These are phyloP conservation scores for Fusarium nanum DNA, from an alignment of 2,329 filamentous ascomycete genomes.

Conservation along the genomic window DNA sequence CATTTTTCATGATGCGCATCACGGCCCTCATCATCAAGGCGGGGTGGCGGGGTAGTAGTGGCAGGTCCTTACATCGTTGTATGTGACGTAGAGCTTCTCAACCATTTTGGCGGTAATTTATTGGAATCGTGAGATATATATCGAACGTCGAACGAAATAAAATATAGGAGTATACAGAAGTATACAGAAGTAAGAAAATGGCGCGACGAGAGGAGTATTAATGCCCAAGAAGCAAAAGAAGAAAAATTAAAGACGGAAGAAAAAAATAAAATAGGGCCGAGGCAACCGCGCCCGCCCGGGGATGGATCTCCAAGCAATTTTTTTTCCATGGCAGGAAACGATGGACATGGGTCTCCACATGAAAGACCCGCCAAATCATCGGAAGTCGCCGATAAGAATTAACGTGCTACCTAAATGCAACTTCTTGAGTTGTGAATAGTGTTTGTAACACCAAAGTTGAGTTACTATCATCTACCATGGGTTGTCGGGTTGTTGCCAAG, in stretches of 20 bases:
- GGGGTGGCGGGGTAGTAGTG: slow-evolving; percentile 46
- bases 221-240: slow-evolving; percentile 29
- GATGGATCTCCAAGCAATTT: slow-evolving; percentile 42
- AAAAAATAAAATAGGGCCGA: slow-evolving; percentile 28
- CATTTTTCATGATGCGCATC: slow-evolving; percentile 35
- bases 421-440: background rate
- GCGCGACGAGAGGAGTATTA: slow-evolving; percentile 23
- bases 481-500: background rate
- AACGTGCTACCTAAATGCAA: background rate
- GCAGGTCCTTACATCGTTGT: slow-evolving; percentile 78
- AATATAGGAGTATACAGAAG: slow-evolving; percentile 6
- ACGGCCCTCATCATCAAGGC: slow-evolving; percentile 37
- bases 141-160: slow-evolving; percentile 15
- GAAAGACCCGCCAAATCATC: background rate
- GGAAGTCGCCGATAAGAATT: slow-evolving; percentile 1
- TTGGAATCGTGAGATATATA: slow-evolving; percentile 11
- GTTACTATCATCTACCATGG: background rate
- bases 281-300: slow-evolving; percentile 21
- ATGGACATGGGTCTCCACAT: background rate
- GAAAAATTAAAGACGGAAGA: slow-evolving; percentile 25
- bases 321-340: slow-evolving; percentile 27
- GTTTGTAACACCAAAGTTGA: background rate
- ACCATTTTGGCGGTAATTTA: slow-evolving; percentile 69
- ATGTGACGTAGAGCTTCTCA: slow-evolving; percentile 89
- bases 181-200: background rate